Evolutionary conservation across 495 filamentous ascomycete genomes (phyloP).

Genomic region (Immersiella caudata): DNA sequence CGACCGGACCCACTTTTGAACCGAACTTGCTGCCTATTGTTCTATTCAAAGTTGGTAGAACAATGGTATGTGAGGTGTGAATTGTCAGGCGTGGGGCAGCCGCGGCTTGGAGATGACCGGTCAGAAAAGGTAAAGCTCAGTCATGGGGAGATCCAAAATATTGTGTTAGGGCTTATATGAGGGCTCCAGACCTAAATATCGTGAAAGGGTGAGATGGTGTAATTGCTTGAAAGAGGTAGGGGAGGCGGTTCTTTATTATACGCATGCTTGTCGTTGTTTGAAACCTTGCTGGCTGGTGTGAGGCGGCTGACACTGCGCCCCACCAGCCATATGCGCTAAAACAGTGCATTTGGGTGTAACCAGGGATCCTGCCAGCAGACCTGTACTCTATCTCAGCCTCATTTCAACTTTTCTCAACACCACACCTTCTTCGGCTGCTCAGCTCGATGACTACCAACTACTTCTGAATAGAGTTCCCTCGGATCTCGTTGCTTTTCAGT

Average conservation of each 20-base stretch:
- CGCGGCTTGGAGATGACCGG: no score
- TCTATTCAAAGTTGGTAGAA: no score
- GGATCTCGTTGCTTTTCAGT: neutral
- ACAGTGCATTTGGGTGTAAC: neutral
- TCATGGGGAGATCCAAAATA: no score
- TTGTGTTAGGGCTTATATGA: no score
- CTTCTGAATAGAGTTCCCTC: neutral
- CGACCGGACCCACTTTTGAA: no score
- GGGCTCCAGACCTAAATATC: no score
- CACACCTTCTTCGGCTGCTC: neutral
- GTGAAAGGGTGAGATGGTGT: no score
- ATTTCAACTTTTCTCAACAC: neutral
- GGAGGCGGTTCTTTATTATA: neutral
- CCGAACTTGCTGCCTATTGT: no score
- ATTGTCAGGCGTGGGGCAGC: no score
- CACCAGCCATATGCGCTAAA: neutral
- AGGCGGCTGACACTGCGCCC: neutral
- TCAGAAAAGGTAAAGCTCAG: no score
- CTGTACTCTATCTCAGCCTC: conserved; percentile 4
- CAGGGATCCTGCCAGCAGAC: neutral
- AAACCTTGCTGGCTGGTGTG: neutral
- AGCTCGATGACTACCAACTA: neutral
- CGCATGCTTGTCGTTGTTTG: neutral
- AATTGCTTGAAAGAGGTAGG: no score
- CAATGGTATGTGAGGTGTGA: no score